Percentiles rank a stretch among this genome's conserved stretches.
Conservation (phyloP, 345 rosid species). For the Linum tenue region DNA sequence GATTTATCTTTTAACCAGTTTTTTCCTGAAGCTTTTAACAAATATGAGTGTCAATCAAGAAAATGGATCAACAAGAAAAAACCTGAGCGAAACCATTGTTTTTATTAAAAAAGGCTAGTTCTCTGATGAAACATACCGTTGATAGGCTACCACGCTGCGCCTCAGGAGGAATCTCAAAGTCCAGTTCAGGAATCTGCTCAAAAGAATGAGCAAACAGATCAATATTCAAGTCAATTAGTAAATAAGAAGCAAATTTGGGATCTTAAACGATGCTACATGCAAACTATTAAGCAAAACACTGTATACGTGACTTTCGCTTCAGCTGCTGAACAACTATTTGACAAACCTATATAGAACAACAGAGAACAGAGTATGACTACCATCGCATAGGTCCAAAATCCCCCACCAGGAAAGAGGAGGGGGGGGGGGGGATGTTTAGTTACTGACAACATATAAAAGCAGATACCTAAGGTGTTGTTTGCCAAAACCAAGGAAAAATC, state of each 20-base stretch:
- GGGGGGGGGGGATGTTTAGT: no score
- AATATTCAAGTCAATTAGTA: background rate
- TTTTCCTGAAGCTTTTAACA: background rate
- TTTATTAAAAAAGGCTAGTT: background rate
- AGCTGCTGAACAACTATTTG: no score
- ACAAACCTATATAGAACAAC: no score
- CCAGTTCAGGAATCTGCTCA: conserved; percentile 76
- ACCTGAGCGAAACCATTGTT: background rate
- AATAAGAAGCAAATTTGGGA: no score
- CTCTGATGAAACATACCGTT: conserved; percentile 39
- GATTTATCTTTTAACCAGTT: background rate
- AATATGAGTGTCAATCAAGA: background rate
- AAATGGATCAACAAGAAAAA: background rate
- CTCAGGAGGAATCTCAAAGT: conserved; percentile 95
- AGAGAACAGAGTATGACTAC: no score
- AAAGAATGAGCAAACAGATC: background rate
- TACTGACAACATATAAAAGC: background rate
- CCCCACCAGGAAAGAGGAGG: no score
- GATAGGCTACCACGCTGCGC: conserved; percentile 90
- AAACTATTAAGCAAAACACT: no score
- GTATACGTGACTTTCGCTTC: no score
- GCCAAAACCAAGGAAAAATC: background rate
- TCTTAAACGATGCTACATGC: no score
- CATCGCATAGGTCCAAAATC: no score
- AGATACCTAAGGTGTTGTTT: background rate